Conservation (phyloP, 768 basidiomycete species). For the Serendipita sp. region DNA sequence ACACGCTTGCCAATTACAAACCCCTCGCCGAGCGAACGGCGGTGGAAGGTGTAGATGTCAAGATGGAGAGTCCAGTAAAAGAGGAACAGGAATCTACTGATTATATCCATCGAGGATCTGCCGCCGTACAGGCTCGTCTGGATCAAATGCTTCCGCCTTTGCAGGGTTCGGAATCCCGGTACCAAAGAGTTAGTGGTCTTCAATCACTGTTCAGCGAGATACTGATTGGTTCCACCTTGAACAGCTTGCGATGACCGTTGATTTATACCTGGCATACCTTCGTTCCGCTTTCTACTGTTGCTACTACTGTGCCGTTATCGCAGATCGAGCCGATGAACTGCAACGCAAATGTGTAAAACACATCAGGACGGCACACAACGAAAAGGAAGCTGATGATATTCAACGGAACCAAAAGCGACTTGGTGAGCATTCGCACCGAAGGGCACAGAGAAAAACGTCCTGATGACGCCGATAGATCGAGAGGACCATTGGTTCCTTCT, state of each 20-base stretch:
- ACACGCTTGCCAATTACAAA: conserved; percentile 32
- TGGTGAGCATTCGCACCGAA: background rate
- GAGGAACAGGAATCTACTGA: background rate
- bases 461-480: conserved; percentile 16
- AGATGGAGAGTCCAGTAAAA: conserved; percentile 3
- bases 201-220: background rate
- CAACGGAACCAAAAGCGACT: conserved; percentile 25
- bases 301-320: conserved; percentile 92
- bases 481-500: conserved; percentile 84
- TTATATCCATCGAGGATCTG: background rate
- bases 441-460: background rate
- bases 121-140: background rate
- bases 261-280: conserved; percentile 85
- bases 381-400: conserved; percentile 37
- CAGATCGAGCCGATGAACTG: conserved; percentile 87
- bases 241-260: conserved; percentile 66
- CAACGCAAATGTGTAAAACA: conserved; percentile 90
- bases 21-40: background rate
- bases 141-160: background rate
- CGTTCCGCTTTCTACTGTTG: conserved; percentile 86
- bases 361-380: conserved; percentile 32
- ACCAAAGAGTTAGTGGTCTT: background rate
- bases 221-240: conserved; percentile 4
- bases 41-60: background rate
- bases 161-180: background rate